Evolutionary conservation across 2,329 filamentous ascomycete genomes (phyloP).

Genomic region (Alternaria angustiovoidea): DNA sequence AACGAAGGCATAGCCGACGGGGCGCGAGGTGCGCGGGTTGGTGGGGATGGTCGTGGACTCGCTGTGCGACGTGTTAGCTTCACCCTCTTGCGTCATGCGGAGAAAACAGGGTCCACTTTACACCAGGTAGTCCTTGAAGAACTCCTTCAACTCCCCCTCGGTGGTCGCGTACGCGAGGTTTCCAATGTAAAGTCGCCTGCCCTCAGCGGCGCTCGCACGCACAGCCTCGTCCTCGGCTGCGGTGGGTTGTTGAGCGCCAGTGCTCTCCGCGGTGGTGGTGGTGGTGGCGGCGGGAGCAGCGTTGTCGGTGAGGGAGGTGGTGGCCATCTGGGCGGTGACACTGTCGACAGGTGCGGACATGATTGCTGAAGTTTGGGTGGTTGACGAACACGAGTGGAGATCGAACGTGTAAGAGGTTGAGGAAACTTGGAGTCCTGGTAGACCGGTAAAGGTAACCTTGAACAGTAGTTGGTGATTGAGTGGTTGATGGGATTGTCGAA

Average conservation of each 20-base stretch:
- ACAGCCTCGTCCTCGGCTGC: slow-evolving; percentile 85
- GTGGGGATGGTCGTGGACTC: slow-evolving; percentile 99
- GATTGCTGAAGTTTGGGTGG: slow-evolving; percentile 62
- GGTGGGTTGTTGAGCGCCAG: slow-evolving; percentile 69
- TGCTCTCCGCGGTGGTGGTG: slow-evolving; percentile 55
- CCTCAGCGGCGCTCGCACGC: slow-evolving; percentile 96
- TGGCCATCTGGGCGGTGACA: slow-evolving; percentile 75
- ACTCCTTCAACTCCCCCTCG: slow-evolving; percentile 99
- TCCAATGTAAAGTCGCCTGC: slow-evolving; percentile 99
- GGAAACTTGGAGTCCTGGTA: slow-evolving; percentile 56
- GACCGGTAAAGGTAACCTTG: slow-evolving; percentile 51
- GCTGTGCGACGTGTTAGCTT: slow-evolving; percentile 61
- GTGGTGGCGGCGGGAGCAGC: slow-evolving; percentile 23
- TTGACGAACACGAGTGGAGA: slow-evolving; percentile 63
- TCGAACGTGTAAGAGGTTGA: slow-evolving; percentile 45
- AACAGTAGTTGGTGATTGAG: slow-evolving; percentile 43
- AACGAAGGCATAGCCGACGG: slow-evolving; percentile 98
- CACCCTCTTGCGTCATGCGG: slow-evolving; percentile 23
- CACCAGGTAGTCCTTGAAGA: slow-evolving; percentile 99
- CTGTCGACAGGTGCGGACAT: slow-evolving; percentile 89
- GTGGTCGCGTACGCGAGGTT: slow-evolving; percentile 99
- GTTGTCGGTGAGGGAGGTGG: slow-evolving; percentile 67
- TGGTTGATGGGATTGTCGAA: slow-evolving; percentile 53
- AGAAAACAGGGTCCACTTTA: slow-evolving; percentile 66
- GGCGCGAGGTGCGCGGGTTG: slow-evolving; percentile 98